Evolutionary conservation across 2,329 filamentous ascomycete species (phyloP), one percentile per base, ranked within the genome.

Genomic region (Fusarium chaquense): DNA sequence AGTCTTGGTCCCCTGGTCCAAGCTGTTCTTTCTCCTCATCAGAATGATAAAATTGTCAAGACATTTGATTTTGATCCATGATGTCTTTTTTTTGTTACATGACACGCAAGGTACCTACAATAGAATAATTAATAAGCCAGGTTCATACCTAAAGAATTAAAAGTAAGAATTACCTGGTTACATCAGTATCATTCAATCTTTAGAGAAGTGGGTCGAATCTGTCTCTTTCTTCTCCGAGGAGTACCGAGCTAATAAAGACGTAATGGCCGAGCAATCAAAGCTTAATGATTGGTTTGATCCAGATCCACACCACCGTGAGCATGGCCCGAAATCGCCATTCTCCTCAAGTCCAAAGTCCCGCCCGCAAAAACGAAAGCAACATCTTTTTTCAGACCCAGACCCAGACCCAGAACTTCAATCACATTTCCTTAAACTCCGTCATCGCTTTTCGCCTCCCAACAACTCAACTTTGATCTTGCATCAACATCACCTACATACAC

Each of bases 241-340:
- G 71, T 32, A 62, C 73, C 73, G 73, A 75, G 73, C 70, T 67
- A 71, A 65, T 40, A 67, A 70, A 74, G 73, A 75, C 73, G 73
- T 75, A 75, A 75, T 75, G 73, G 73, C 73, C 73, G 73, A 75
- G 72, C 73, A 75, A 75, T 75, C 72, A 46, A 61, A 70, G 70
- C 70, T 73, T 18, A 44, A 13, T 72, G 36, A 75, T 75, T 75
- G 70, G 73, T 2, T 16, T 5, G 1, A 0, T 0, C 1, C 3
- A n/a, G 58, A 32, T 63, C 73, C 72, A 71, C 69, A 66, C 61
- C 57, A 58, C 61, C 61, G 70, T 64, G 51, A 69, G 58, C 59
- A 67, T 52, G 70, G 73, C 70, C 73, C 73, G 73, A 75, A 75
- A 75, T 75, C 73, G 73, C 73, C 73, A 75, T 75, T 68, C 59